These are phyloP conservation scores for Starmerella scarabaei DNA, from an alignment of 805 yeast species.

Conservation along the genomic window DNA sequence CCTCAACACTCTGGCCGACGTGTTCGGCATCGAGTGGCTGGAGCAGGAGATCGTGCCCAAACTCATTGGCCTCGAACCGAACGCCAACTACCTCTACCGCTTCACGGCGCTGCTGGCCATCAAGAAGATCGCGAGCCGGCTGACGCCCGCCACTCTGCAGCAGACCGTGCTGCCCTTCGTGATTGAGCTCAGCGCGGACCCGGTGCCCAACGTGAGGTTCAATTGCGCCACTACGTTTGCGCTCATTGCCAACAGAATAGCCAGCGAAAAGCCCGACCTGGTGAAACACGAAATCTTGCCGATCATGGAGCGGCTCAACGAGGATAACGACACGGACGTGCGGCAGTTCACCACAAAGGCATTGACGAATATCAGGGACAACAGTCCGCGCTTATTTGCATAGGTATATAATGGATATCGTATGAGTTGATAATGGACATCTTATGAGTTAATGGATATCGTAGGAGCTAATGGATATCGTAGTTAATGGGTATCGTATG, in stretches of 20 bases:
- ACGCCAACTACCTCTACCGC: constrained; percentile 71
- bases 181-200: constrained; percentile 55
- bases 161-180: constrained; percentile 69
- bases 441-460: no score
- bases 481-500: no score
- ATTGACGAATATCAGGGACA: constrained; percentile 29
- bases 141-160: constrained; percentile 44
- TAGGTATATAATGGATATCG: background rate
- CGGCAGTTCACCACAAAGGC: constrained; percentile 70
- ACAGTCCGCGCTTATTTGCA: constrained; percentile 3
- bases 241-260: constrained; percentile 34
- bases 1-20: constrained; percentile 62
- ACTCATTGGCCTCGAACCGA: constrained; percentile 45
- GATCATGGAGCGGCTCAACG: constrained; percentile 46
- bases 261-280: constrained; percentile 33
- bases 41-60: constrained; percentile 68
- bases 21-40: constrained; percentile 93
- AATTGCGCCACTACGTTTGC: constrained; percentile 81
- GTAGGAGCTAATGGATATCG: no score
- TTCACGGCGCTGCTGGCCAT: constrained; percentile 82
- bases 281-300: constrained; percentile 46
- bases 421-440: no score
- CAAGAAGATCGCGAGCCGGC: constrained; percentile 66
- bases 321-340: constrained; percentile 80
- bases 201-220: constrained; percentile 90